Conservation (phyloP, 305 asterid species). For the Fraxinus greggii region DNA sequence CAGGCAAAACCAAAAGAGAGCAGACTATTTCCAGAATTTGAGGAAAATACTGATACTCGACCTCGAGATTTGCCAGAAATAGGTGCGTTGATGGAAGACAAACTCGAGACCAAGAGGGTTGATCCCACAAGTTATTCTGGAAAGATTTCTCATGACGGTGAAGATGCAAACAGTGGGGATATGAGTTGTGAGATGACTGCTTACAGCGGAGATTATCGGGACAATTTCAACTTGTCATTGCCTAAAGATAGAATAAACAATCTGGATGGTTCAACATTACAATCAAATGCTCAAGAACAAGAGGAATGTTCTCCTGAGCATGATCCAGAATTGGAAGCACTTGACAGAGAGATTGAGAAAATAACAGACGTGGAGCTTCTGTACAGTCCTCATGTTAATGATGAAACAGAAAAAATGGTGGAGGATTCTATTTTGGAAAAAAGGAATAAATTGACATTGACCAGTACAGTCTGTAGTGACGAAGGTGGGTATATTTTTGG, state of each 20-base stretch:
- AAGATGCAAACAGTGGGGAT: constrained; percentile 43
- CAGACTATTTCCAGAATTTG: constrained; percentile 22
- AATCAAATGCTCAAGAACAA: constrained; percentile 39
- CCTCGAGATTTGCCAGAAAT: constrained; percentile 17
- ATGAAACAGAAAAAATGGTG: constrained; percentile 24
- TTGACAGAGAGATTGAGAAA: constrained; percentile 27
- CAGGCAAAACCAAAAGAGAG: constrained; percentile 30
- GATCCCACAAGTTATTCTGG: constrained; percentile 37
- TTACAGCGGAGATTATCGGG: constrained; percentile 32
- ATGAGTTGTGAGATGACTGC: constrained; percentile 31
- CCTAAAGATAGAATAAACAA: constrained; percentile 32
- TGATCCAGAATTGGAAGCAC: constrained; percentile 31
- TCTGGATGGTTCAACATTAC: constrained; percentile 26
- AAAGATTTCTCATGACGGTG: constrained; percentile 33
- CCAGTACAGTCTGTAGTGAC: constrained; percentile 21
- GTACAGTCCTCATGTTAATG: constrained; percentile 24
- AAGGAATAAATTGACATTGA: constrained; percentile 1
- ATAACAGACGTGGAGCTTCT: constrained; percentile 32
- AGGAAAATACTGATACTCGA: constrained; percentile 27
- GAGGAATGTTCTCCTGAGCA: constrained; percentile 30
- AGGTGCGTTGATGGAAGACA: constrained; percentile 22
- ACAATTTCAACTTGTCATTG: constrained; percentile 33
- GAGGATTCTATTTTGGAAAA: constrained; percentile 26
- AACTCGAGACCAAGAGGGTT: constrained; percentile 41
- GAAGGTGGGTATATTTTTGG: constrained; percentile 25